Evolutionary conservation across 2,329 filamentous ascomycete species (phyloP).

Genomic region (Elsinoe perseae): DNA sequence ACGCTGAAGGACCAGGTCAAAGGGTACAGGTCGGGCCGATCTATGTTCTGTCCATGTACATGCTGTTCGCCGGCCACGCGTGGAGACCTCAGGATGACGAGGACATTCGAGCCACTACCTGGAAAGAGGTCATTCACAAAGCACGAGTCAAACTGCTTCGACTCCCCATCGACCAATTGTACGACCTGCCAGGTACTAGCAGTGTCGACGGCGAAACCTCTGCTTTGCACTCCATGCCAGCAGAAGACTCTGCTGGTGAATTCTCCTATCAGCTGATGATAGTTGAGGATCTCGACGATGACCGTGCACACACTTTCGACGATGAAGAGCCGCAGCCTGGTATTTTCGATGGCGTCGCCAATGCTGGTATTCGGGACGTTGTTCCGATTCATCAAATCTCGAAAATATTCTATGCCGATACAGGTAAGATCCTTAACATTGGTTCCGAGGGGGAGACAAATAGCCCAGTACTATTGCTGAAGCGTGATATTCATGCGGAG

Average conservation of each 20-base stretch:
- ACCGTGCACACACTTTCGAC: slow-evolving; percentile 58
- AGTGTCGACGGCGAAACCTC: slow-evolving; percentile 23
- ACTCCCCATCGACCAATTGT: slow-evolving; percentile 52
- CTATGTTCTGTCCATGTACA: slow-evolving; percentile 84
- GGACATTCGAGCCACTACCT: slow-evolving; percentile 60
- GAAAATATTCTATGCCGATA: slow-evolving; percentile 90
- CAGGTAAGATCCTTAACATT: slow-evolving; percentile 81
- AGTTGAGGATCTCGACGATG: slow-evolving; percentile 72
- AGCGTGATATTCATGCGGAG: slow-evolving; percentile 59
- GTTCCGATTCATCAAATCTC: slow-evolving; percentile 68
- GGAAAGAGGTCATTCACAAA: slow-evolving; percentile 97
- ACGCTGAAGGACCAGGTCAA: slow-evolving; percentile 54
- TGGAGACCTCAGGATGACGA: slow-evolving; percentile 48
- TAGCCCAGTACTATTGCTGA: slow-evolving; percentile 66
- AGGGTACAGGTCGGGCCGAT: slow-evolving; percentile 78
- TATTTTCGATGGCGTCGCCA: slow-evolving; percentile 52
- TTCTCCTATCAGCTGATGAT: slow-evolving; percentile 77
- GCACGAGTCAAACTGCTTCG: slow-evolving; percentile 72
- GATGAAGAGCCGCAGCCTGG: slow-evolving; percentile 50
- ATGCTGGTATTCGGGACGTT: slow-evolving; percentile 58
- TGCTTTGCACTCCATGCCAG: slow-evolving; percentile 28
- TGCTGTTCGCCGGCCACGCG: slow-evolving; percentile 81
- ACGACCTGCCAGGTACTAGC: slow-evolving; percentile 34
- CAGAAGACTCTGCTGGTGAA: slow-evolving; percentile 47
- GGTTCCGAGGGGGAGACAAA: slow-evolving; percentile 59